A percentile compares a stretch with the other conserved stretches of the same genome.
Evolutionary conservation across 257 asterid species (phyloP).

Genomic region (Solanum clarkiae): DNA sequence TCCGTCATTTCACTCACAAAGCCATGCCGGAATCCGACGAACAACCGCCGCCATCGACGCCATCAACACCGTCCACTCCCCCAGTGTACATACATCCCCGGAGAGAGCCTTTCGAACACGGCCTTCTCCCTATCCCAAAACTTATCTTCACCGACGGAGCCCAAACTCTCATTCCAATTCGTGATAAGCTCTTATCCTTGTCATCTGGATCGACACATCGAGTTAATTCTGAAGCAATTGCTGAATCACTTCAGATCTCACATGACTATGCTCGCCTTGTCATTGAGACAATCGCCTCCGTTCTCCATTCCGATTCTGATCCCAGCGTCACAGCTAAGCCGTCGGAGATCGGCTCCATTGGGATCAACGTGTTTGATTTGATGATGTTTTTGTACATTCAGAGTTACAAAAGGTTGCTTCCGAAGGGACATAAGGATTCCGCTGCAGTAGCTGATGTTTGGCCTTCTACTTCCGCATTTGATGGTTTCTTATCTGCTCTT

Average conservation of each 20-base stretch:
- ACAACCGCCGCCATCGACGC: slow-evolving; percentile 10
- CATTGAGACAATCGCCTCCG: slow-evolving; percentile 56
- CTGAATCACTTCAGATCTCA: slow-evolving; percentile 55
- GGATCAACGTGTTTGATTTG: slow-evolving; percentile 74
- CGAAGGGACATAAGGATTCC: slow-evolving; percentile 82
- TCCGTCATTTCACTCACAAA: background rate
- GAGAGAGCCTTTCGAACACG: slow-evolving; percentile 91
- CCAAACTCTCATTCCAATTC: slow-evolving; percentile 57
- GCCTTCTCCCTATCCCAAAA: slow-evolving; percentile 82
- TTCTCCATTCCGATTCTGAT: slow-evolving; percentile 50
- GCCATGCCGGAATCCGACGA: background rate
- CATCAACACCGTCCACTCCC: background rate
- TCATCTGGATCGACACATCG: slow-evolving; percentile 32
- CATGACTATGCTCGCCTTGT: slow-evolving; percentile 60
- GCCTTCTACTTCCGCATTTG: slow-evolving; percentile 97
- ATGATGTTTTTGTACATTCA: slow-evolving; percentile 67
- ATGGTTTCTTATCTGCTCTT: slow-evolving; percentile 82
- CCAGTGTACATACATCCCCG: slow-evolving; percentile 54
- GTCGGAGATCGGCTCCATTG: slow-evolving; percentile 37
- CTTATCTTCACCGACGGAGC: slow-evolving; percentile 71
- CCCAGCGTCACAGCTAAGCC: slow-evolving; percentile 43
- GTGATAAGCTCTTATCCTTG: slow-evolving; percentile 46
- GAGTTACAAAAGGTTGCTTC: slow-evolving; percentile 80
- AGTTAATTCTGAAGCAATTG: slow-evolving; percentile 25
- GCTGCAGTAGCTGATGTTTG: slow-evolving; percentile 97